Evolutionary conservation across 1,139 yeast species (phyloP).

Genomic region (Yamadazyma jaroonii): DNA sequence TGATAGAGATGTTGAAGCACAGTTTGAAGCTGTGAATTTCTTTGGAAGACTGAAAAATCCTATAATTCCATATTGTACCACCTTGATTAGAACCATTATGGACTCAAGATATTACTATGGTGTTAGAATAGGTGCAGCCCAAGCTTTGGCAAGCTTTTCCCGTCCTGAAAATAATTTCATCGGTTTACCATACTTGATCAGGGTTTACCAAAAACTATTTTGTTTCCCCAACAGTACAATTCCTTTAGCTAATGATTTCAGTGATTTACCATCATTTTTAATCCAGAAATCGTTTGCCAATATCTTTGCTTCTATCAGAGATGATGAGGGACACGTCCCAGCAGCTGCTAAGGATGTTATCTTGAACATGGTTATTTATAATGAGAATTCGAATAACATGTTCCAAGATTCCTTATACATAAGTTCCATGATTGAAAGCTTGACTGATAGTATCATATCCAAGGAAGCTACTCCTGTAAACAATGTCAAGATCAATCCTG

Average conservation of each 20-base stretch:
- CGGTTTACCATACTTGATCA: constrained; percentile 71
- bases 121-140: constrained; percentile 82
- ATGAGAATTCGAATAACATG: constrained; percentile 79
- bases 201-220: constrained; percentile 64
- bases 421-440: constrained; percentile 53
- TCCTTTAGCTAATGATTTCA: constrained; percentile 81
- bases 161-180: constrained; percentile 58
- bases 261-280: constrained; percentile 63
- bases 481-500: constrained; percentile 1
- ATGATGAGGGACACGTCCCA: constrained; percentile 69
- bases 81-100: constrained; percentile 75
- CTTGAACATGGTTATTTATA: constrained; percentile 71
- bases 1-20: constrained; percentile 97
- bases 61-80: constrained; percentile 65
- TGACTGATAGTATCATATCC: constrained; percentile 41
- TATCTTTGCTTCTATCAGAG: constrained; percentile 59
- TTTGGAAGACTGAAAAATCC: constrained; percentile 65
- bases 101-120: constrained; percentile 89
- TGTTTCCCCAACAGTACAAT: constrained; percentile 67
- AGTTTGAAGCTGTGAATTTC: constrained; percentile 74
- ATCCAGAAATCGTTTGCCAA: constrained; percentile 67
- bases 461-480: constrained; percentile 9
- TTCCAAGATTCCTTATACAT: constrained; percentile 75
- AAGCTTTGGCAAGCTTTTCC: constrained; percentile 69
- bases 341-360: constrained; percentile 58